Conservation (phyloP, 306 rosid species). For the Elaeagnus macrophylla region DNA sequence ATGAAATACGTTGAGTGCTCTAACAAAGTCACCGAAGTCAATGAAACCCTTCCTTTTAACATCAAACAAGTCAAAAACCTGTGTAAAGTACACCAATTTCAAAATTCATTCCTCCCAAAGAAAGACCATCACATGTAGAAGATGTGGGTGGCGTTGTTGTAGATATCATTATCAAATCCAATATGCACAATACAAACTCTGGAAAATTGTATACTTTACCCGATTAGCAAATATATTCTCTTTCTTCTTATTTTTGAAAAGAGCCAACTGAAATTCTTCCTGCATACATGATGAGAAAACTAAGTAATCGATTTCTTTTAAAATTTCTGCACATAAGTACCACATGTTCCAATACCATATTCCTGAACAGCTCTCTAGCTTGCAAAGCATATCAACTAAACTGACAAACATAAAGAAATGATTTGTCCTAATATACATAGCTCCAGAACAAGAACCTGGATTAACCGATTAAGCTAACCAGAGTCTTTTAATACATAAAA, state of each 20-base stretch:
- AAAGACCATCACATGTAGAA: not conserved
- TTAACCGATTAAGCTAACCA: not conserved
- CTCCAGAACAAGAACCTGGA: conserved; percentile 3
- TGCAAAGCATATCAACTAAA: not conserved
- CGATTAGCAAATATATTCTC: conserved; percentile 83
- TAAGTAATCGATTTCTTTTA: not conserved
- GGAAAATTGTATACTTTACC: conserved; percentile 28
- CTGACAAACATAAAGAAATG: not conserved
- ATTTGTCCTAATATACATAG: not conserved
- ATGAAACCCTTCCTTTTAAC: conserved; percentile 61
- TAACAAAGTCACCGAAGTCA: conserved; percentile 88
- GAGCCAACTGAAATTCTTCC: conserved; percentile 94
- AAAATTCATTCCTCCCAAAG: conserved; percentile 1
- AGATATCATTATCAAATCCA: not conserved
- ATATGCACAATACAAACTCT: not conserved
- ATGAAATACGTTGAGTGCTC: conserved; percentile 86
- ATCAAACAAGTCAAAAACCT: conserved; percentile 91
- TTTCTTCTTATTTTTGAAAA: conserved; percentile 54
- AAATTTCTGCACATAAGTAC: not conserved
- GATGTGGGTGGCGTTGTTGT: no score
- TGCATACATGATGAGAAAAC: conserved; percentile 33
- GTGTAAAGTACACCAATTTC: conserved; percentile 19
- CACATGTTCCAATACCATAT: conserved; percentile 2
- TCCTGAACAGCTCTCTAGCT: not conserved
- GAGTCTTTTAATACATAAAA: not conserved